A percentile compares a stretch with the other conserved stretches of the same genome.
Conservation (phyloP, 805 yeast species). For the Blastobotrys mokoenaii region DNA sequence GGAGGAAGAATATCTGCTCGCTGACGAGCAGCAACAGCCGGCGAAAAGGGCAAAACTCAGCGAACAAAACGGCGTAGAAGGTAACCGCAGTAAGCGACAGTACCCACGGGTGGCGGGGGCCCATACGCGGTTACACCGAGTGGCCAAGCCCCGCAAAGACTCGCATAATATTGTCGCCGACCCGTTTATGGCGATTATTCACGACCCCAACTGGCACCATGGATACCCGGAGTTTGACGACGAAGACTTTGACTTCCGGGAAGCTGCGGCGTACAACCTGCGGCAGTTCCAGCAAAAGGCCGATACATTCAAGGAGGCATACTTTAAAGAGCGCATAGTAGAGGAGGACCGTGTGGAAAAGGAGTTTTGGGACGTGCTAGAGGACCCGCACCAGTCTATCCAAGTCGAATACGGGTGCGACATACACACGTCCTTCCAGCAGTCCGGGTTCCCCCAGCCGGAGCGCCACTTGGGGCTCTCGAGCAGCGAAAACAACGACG, state of each 20-base stretch:
- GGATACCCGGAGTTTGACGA: conserved; percentile 34
- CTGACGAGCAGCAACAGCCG: conserved; percentile 9
- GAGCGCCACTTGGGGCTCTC: conserved; percentile 9
- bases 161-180: neutral
- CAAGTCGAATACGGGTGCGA: conserved; percentile 82
- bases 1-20: neutral
- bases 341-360: conserved; percentile 40
- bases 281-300: conserved; percentile 54
- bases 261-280: conserved; percentile 45
- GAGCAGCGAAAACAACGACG: neutral
- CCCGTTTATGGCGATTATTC: conserved; percentile 10
- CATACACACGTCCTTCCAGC: conserved; percentile 56
- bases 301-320: conserved; percentile 29
- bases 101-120: neutral
- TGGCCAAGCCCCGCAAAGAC: neutral
- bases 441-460: conserved; percentile 67
- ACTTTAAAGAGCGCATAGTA: conserved; percentile 5
- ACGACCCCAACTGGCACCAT: conserved; percentile 33
- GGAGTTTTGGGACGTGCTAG: conserved; percentile 57
- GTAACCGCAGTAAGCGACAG: neutral
- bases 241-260: conserved; percentile 31
- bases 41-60: conserved; percentile 5
- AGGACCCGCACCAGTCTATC: conserved; percentile 35
- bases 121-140: neutral
- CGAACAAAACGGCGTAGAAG: conserved; percentile 9